Base-by-base conservation (phyloP, 1,139 yeast genomes). In the Pichia sp. region DNA sequence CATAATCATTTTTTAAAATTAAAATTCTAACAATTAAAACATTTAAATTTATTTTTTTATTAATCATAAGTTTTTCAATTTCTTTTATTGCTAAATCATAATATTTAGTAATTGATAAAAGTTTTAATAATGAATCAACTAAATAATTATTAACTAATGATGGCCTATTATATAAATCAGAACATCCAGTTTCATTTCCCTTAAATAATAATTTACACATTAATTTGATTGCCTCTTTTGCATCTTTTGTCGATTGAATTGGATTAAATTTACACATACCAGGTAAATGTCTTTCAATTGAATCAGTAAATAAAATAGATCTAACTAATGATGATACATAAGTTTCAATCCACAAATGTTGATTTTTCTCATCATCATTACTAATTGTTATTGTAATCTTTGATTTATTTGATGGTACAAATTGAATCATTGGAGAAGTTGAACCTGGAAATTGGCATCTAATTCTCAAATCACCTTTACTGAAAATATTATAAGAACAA, bases 311-410 rank as follows among this genome's bases (percentile, higher is more conserved):
- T 39, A 87, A 65, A 27, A 90, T 62, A 24, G 87, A 70, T 55
- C 98, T 71, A 37, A 87, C 76, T 55, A 89, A 70, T 3, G 85
- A 76, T 50, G 87, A 80, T 41, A 87, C 80, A 62, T 79, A 86
- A 0, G 95, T 77, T 61, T 92, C 97, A 30, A 71, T 70, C 97
- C 97, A 90, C 31, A 76, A 49, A 9, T 40, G 20, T 29, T 62
- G 59, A 1, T 68, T 70, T 16, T 65, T 61, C 12, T 69, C 49
- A 31, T 56, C 55, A 8, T 47, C 50, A 1, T 24, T 23, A n/a
- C 37, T 48, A 4, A 55, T 51, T 22, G 46, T 51, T 20, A 55
- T 41, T 4, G 58, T 48, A 22, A 47, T 49, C 30, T 55, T 54
- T 7, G 37, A 42, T 11, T 52, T 50, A 34, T 50, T 45, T n/a